Conservation (phyloP, 495 filamentous ascomycete genomes). For the Jackrogersella minutella region DNA sequence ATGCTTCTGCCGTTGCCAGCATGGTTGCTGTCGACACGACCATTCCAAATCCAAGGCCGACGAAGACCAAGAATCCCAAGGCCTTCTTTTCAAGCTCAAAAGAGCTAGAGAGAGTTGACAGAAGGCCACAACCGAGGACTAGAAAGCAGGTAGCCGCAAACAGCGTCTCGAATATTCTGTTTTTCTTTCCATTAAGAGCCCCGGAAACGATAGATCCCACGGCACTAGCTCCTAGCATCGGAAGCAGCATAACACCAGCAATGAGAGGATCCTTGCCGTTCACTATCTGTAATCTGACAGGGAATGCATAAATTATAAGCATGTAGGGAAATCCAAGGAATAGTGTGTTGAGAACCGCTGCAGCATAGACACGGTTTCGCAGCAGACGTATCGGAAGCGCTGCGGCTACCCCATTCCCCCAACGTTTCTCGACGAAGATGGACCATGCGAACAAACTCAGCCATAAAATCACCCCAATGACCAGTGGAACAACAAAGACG, state of each 20-base stretch:
- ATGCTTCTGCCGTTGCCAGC: conserved; percentile 44
- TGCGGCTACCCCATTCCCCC: conserved; percentile 44
- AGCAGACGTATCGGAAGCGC: conserved; percentile 55
- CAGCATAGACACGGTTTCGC: conserved; percentile 52
- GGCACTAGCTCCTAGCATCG: conserved; percentile 59
- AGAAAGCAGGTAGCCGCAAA: conserved; percentile 45
- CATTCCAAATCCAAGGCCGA: conserved; percentile 58
- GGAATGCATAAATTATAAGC: conserved; percentile 63
- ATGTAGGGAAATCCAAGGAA: conserved; percentile 66
- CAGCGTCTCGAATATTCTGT: conserved; percentile 49
- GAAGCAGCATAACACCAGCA: conserved; percentile 67
- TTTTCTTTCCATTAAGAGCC: conserved; percentile 44
- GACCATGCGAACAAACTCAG: conserved; percentile 56
- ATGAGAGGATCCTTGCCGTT: conserved; percentile 55
- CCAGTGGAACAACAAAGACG: conserved; percentile 56
- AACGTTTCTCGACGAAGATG: conserved; percentile 36
- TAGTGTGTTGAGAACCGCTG: conserved; percentile 53
- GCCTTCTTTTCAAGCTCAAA: conserved; percentile 45
- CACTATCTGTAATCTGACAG: conserved; percentile 66
- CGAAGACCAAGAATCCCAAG: conserved; percentile 54
- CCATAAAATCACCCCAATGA: conserved; percentile 52
- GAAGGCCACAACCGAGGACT: conserved; percentile 50
- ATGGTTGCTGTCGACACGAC: conserved; percentile 51
- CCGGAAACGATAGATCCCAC: conserved; percentile 57
- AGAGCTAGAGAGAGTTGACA: conserved; percentile 46